phyloP scores from a whole-genome alignment of 2,329 filamentous ascomycete species.

The Colletotrichum plurivorum region DNA sequence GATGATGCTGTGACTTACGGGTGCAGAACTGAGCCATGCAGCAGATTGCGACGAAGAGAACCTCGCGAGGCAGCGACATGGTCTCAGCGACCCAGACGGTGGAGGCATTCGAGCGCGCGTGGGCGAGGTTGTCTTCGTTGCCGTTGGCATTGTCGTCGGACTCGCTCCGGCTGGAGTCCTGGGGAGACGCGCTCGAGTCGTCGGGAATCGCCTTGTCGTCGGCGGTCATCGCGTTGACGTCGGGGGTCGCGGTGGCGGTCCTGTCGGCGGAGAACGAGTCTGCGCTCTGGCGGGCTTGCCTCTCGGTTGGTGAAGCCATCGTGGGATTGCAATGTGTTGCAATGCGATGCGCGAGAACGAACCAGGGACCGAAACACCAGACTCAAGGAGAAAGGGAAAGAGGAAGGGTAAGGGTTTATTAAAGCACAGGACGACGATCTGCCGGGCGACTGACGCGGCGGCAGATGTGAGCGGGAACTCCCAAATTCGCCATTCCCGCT shows the following conservation, averaged over 20 bases:
- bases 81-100: constrained; percentile 27
- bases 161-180: background rate
- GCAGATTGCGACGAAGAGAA: constrained; percentile 57
- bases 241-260: constrained; percentile 28
- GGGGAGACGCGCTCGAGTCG: constrained; percentile 17
- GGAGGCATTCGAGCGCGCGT: constrained; percentile 11
- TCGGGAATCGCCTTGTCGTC: constrained; percentile 17
- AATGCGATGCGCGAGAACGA: background rate
- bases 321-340: background rate
- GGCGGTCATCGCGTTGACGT: constrained; percentile 14
- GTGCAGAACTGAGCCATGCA: constrained; percentile 53
- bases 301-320: constrained; percentile 32
- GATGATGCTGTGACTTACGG: constrained; percentile 52
- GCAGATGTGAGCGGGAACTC: constrained; percentile 24
- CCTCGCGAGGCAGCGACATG: constrained; percentile 47
- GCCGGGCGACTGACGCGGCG: constrained; percentile 19
- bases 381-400: background rate
- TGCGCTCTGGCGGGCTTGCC: constrained; percentile 13
- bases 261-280: constrained; percentile 17
- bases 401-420: background rate
- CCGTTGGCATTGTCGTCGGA: constrained; percentile 13
- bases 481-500: constrained; percentile 8
- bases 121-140: constrained; percentile 7
- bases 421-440: constrained; percentile 23
- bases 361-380: background rate